phyloP scores from a whole-genome alignment of 2,329 filamentous ascomycete genomes.

The Allantophomopsis cytisporea region DNA sequence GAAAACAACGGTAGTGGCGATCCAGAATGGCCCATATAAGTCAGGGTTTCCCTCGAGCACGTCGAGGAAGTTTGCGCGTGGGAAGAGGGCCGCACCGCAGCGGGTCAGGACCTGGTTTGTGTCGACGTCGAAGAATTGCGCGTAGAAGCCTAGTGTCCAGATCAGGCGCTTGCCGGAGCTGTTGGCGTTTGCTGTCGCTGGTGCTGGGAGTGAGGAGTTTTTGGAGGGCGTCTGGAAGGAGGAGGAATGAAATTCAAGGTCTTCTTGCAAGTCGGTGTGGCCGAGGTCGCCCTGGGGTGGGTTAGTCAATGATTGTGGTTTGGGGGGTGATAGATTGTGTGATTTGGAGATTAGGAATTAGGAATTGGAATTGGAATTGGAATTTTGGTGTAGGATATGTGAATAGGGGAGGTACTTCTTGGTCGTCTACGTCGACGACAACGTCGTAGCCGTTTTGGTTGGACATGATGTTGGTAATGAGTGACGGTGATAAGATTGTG shows the following conservation, averaged over 20 bases:
- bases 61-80: constrained; percentile 89
- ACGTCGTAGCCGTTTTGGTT: constrained; percentile 78
- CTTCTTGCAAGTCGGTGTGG: constrained; percentile 95
- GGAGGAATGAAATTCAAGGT: constrained; percentile 97
- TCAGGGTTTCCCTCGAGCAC: constrained; percentile 95
- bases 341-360: neutral
- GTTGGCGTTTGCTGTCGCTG: constrained; percentile 35
- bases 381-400: neutral
- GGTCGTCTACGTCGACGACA: constrained; percentile 82
- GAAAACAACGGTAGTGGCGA: constrained; percentile 91
- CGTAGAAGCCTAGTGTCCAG: constrained; percentile 88
- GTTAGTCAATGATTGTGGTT: constrained; percentile 5
- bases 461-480: constrained; percentile 11
- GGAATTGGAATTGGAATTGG: neutral
- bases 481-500: neutral
- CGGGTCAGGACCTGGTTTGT: constrained; percentile 78
- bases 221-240: constrained; percentile 53
- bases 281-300: constrained; percentile 75
- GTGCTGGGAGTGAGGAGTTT: constrained; percentile 36
- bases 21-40: constrained; percentile 96
- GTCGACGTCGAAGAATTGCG: constrained; percentile 98
- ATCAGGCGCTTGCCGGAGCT: constrained; percentile 69
- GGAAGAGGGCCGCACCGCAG: constrained; percentile 81
- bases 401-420: constrained; percentile 50
- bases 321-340: constrained; percentile 1